A percentile compares a stretch with the other conserved stretches of the same genome.
Evolutionary conservation across 306 rosid genomes (phyloP).

Genomic region (Acmispon strigosus): DNA sequence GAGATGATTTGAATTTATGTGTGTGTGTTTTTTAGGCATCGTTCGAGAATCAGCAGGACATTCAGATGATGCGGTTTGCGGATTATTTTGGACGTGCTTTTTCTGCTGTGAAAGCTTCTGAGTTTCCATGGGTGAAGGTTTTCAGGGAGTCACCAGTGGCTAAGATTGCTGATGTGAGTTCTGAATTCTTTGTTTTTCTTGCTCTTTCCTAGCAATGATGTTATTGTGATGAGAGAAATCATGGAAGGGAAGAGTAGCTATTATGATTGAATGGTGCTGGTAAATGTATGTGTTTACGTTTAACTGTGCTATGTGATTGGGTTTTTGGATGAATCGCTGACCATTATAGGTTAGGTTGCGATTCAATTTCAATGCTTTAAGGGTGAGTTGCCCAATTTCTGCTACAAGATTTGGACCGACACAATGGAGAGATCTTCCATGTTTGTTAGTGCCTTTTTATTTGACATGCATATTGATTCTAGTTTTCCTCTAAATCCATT

Average conservation of each 20-base stretch:
- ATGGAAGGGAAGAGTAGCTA: not conserved
- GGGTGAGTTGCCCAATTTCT: not conserved
- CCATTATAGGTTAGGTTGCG: not conserved
- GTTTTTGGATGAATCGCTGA: constrained; percentile 2
- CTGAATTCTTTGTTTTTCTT: not conserved
- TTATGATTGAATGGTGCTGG: not conserved
- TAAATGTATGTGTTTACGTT: not conserved
- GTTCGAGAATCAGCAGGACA: constrained; percentile 54
- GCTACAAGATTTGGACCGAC: not conserved
- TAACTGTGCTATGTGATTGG: not conserved
- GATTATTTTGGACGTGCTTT: constrained; percentile 87
- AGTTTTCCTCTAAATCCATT: not conserved
- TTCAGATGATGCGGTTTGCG: constrained; percentile 82
- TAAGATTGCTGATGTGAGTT: constrained; percentile 84
- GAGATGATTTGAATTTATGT: not conserved
- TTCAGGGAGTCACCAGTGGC: constrained; percentile 73
- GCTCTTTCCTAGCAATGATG: not conserved
- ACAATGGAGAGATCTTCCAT: too few relatives aligned
- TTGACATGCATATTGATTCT: not conserved
- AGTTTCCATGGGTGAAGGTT: constrained; percentile 92
- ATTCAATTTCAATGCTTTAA: not conserved
- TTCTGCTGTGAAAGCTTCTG: constrained; percentile 64
- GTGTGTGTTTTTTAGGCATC: constrained; percentile 41
- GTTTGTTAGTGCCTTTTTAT: not conserved
- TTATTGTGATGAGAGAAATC: not conserved